Conservation (phyloP, 345 rosid genomes). For the Eucalyptus pauciflora region DNA sequence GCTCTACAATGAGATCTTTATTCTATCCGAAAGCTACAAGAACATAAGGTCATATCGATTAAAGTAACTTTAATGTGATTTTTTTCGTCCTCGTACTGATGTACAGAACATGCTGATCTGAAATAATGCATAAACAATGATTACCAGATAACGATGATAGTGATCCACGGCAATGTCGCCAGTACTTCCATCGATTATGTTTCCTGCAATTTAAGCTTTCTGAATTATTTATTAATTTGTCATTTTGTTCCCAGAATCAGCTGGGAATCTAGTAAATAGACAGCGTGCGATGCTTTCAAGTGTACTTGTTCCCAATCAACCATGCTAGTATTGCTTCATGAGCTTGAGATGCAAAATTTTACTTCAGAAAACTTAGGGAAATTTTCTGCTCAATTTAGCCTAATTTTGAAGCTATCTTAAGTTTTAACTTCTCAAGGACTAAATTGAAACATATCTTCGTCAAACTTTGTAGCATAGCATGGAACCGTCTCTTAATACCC, state of each 20-base stretch:
- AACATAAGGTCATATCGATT: neutral
- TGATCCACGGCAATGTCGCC: constrained; percentile 66
- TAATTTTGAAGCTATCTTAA: neutral
- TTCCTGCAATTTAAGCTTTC: constrained; percentile 7
- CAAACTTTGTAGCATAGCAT: neutral
- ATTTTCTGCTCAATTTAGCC: neutral
- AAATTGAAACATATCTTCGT: neutral
- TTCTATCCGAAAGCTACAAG: neutral
- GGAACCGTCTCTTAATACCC: neutral
- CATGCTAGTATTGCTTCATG: neutral
- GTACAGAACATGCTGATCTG: neutral
- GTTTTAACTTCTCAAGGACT: neutral
- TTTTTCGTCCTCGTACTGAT: neutral
- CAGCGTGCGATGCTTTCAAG: neutral
- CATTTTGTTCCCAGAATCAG: neutral
- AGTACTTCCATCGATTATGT: constrained; percentile 45
- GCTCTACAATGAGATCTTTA: neutral
- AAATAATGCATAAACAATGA: neutral
- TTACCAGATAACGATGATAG: constrained; percentile 54
- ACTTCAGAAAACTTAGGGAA: neutral
- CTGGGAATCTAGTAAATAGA: neutral
- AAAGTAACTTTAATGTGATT: neutral
- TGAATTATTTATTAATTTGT: neutral
- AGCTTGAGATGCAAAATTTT: neutral
- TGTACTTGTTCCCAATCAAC: neutral